Base-by-base conservation (phyloP, 1,284 basidiomycete genomes). In the Pseudozyma tsukubaensis region DNA sequence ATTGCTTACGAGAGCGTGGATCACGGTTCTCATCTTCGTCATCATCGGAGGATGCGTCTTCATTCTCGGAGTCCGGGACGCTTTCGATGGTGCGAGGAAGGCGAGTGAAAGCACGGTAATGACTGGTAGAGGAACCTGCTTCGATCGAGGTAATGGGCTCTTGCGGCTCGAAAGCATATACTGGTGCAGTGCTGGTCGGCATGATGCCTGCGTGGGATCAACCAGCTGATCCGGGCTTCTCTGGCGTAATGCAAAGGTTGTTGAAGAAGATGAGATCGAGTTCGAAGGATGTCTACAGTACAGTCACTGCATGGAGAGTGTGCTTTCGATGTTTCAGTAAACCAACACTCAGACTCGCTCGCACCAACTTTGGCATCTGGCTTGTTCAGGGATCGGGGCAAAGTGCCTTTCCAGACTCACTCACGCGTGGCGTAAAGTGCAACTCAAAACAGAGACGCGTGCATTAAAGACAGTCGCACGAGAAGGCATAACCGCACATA, bases 341-440 rank as follows among this genome's bases (percentile, higher is more conserved):
- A 39, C 12, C 37, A 39, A 39, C 37, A 39, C 37, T 39, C 16
- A 39, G 3, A 39, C 37, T 39, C 16, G 37, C 11, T n/a, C 11
- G 37, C 16, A 12, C 16, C 37, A n/a, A 39, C 11, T 39, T 39
- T 39, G 37, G 37, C 37, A 13, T 21, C 11, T 45, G 18, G 19
- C 19, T 45, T 11, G 3, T 43, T 43, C 42, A 43, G 14, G n/a
- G n/a, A 43, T 18, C 42, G 19, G 19, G 16, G 5, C 42, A 14
- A 18, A 43, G 19, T 18, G 14, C 42, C 4, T 47, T 43, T 40
- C 39, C 24, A 9, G 14, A 29, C 24, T 6, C 24, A 29, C 24
- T 24, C 13, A 67, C 59, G 59, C 59, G 56, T 69, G 66, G 66
- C 66, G 66, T 62, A 59, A 69, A 69, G 56, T 69, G 43, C 55